A percentile compares a stretch with the other conserved stretches of the same genome.
Conservation (phyloP, 169 alveolate species). For the Cryptosporidium xiaoi region DNA sequence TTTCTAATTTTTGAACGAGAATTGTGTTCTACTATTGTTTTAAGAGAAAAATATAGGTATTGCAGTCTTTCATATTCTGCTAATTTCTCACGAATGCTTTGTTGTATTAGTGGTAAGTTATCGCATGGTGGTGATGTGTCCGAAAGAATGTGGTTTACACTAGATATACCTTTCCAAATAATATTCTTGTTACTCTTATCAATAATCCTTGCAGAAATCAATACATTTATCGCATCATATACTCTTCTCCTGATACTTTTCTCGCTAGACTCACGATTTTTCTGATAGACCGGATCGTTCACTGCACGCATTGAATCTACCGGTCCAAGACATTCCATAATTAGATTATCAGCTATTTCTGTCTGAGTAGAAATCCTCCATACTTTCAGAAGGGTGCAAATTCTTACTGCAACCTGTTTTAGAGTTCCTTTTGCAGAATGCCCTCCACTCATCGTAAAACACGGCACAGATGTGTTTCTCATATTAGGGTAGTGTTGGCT, state of each 20-base stretch:
- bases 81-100: constrained; percentile 45
- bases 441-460: neutral
- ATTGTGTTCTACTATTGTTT: constrained; percentile 66
- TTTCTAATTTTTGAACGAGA: neutral
- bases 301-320: constrained; percentile 22
- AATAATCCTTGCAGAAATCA: constrained; percentile 82
- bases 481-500: constrained; percentile 4
- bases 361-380: constrained; percentile 72
- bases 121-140: constrained; percentile 16
- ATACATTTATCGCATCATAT: constrained; percentile 87
- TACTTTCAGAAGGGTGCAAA: constrained; percentile 43
- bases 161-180: constrained; percentile 66
- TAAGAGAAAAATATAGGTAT: constrained; percentile 26
- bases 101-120: constrained; percentile 54
- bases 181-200: constrained; percentile 78
- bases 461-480: constrained; percentile 11
- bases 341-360: constrained; percentile 62
- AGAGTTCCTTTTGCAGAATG: constrained; percentile 39
- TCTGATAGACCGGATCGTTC: constrained; percentile 42
- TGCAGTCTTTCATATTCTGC: constrained; percentile 63
- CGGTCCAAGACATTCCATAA: constrained; percentile 69
- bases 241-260: constrained; percentile 89
- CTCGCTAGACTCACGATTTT: constrained; percentile 77
- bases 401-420: constrained; percentile 68
- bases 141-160: constrained; percentile 30